Percentiles rank a stretch among this genome's conserved stretches.
phyloP scores from a whole-genome alignment of 2,329 filamentous ascomycete genomes.

The Hypoxylon rubiginosum region DNA sequence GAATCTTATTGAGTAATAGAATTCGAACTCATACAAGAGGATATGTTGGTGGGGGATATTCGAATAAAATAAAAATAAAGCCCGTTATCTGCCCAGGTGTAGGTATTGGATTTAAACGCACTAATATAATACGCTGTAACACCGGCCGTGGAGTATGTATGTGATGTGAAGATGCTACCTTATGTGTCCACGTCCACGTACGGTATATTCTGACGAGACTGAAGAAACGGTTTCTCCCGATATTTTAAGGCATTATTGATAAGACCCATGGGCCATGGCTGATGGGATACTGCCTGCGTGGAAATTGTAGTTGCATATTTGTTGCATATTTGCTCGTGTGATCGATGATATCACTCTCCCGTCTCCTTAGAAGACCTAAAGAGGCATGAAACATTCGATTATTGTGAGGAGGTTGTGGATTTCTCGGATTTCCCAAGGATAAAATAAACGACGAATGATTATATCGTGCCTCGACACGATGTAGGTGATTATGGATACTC shows the following conservation, averaged over 20 bases:
- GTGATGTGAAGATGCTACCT: no score
- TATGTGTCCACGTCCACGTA: no score
- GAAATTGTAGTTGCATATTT: slow-evolving; percentile 20
- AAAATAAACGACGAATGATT: background rate
- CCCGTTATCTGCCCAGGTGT: background rate
- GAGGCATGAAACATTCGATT: slow-evolving; percentile 3
- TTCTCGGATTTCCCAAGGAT: background rate
- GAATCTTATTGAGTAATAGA: background rate
- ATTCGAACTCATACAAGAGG: no score
- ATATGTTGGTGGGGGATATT: background rate
- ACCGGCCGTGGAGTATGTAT: no score
- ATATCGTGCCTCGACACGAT: background rate
- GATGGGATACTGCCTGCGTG: background rate
- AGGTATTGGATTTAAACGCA: background rate
- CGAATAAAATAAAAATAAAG: background rate
- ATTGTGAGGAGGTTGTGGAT: background rate
- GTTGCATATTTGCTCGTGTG: slow-evolving; percentile 23
- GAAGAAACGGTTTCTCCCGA: background rate
- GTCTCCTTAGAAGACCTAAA: background rate
- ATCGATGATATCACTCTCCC: slow-evolving; percentile 30
- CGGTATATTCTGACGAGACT: no score
- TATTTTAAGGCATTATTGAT: background rate
- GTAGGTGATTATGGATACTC: background rate
- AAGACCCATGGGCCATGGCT: background rate
- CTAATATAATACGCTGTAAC: no score